These are phyloP conservation scores for Tricholoma flavovirens DNA, from an alignment of 768 basidiomycete genomes.

Conservation along the genomic window DNA sequence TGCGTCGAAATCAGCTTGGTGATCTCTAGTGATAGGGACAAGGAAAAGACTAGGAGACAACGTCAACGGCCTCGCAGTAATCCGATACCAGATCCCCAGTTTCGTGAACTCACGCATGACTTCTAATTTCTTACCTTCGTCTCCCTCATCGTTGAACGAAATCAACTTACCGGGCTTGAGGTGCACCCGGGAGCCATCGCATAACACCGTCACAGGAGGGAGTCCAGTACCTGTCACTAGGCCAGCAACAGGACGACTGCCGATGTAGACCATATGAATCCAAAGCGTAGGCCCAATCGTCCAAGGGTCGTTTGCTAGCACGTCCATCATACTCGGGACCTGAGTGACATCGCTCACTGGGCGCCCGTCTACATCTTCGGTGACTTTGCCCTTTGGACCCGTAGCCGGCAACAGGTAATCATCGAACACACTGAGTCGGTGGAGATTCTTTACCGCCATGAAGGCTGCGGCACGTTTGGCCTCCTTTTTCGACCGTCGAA, in stretches of 20 bases:
- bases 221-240: constrained; percentile 63
- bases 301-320: constrained; percentile 65
- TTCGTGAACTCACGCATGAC: constrained; percentile 65
- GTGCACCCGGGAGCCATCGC: constrained; percentile 27
- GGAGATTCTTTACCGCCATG: constrained; percentile 64
- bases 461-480: constrained; percentile 83
- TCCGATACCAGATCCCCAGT: constrained; percentile 54
- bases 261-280: constrained; percentile 55
- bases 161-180: constrained; percentile 30
- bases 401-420: constrained; percentile 75
- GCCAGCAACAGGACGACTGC: constrained; percentile 47
- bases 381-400: constrained; percentile 39
- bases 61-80: constrained; percentile 52
- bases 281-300: constrained; percentile 48
- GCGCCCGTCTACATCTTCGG: constrained; percentile 50
- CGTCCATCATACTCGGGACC: constrained; percentile 51
- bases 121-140: constrained; percentile 40
- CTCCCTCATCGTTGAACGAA: constrained; percentile 32
- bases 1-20: constrained; percentile 50
- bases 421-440: constrained; percentile 71
- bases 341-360: constrained; percentile 36
- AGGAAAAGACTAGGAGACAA: constrained; percentile 55
- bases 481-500: constrained; percentile 63
- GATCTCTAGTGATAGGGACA: constrained; percentile 50
- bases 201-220: constrained; percentile 38